Evolutionary conservation across 1,139 yeast genomes (phyloP).

Genomic region (Fermentozyma sake): DNA sequence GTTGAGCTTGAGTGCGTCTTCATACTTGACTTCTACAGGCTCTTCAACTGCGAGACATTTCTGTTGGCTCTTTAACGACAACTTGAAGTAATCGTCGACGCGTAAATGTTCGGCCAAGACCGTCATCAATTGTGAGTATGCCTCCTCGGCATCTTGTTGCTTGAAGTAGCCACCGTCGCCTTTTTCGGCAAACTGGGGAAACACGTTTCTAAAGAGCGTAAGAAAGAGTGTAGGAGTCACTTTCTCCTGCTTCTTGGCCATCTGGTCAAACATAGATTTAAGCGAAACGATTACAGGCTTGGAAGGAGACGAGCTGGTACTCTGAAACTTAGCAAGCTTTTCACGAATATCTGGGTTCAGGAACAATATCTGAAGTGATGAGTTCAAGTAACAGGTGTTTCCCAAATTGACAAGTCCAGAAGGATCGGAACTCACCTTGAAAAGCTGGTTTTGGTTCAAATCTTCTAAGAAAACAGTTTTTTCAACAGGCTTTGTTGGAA

Average conservation of each 20-base stretch:
- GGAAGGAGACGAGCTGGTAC: slow-evolving; percentile 1
- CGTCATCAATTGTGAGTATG: slow-evolving; percentile 73
- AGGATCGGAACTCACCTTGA: slow-evolving; percentile 49
- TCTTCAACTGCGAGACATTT: slow-evolving; percentile 62
- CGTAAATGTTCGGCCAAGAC: slow-evolving; percentile 47
- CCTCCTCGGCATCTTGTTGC: slow-evolving; percentile 98
- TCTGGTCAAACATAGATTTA: slow-evolving; percentile 41
- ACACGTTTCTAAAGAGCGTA: slow-evolving; percentile 55
- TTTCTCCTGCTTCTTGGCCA: slow-evolving; percentile 43
- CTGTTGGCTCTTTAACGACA: slow-evolving; percentile 59
- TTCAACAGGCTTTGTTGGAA: slow-evolving; percentile 56
- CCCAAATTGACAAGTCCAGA: slow-evolving; percentile 86
- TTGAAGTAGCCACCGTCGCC: slow-evolving; percentile 67
- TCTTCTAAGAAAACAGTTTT: slow-evolving; percentile 69
- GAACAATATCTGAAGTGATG: slow-evolving; percentile 78
- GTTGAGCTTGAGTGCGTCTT: slow-evolving; percentile 66
- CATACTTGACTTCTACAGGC: slow-evolving; percentile 38
- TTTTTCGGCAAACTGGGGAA: slow-evolving; percentile 87
- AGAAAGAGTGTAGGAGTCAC: slow-evolving; percentile 55
- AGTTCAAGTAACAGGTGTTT: slow-evolving; percentile 91
- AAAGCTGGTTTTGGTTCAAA: slow-evolving; percentile 43
- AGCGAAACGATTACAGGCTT: slow-evolving; percentile 11
- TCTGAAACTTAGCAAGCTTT: slow-evolving; percentile 18
- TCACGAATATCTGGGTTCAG: slow-evolving; percentile 57
- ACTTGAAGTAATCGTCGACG: slow-evolving; percentile 55